Base-by-base conservation (phyloP, 306 rosid genomes). In the Pterocarpus macrocarpus region DNA sequence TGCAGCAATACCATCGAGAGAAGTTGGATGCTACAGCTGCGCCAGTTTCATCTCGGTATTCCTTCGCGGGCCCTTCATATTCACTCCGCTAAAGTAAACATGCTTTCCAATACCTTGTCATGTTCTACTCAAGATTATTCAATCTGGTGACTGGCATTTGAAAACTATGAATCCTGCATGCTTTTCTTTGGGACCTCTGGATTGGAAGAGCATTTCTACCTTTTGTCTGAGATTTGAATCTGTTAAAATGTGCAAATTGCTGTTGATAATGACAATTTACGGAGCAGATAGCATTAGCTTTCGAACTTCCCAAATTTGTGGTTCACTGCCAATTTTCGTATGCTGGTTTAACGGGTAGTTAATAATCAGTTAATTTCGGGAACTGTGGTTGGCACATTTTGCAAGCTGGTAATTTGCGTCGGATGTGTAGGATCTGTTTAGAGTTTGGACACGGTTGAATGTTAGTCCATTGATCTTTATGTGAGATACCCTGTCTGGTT, bases 1-100 rank as follows among this genome's bases (percentile, higher is more conserved):
- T 65, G 59, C 87, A 71, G 49, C 87, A 62, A 63, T 80, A 81
- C 75, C 81, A 12, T 8, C 75, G 64, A 62, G 70, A 68, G 17
- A 68, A 59, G 75, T 81, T 62, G 63, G 94, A 90, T 16, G 65
- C 75, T 2, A 36, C 84, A 2, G 22, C 72, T 5, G 61, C 66
- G 53, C 90, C 91, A 4, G 87, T 88, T 50, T 88, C 92, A n/a
- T 90, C 90, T 41, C 91, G 92, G 14, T 92, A 92, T 81, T 83
- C 88, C 16, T 86, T 88, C 65, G 85, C 90, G 0, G 87, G 94
- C 64, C 87, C 89, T 32, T 79, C 92, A 0, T 85, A 49, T 64
- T 62, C 87, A 0, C 81, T 69, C 64, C 90, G 89, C 66, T 90
- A 76, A 63, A 62, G 62, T 11, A 34, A 22, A 45, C 53, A 2